Base-by-base conservation (phyloP, 2,329 filamentous ascomycete species). In the Fusarium ramigenum region DNA sequence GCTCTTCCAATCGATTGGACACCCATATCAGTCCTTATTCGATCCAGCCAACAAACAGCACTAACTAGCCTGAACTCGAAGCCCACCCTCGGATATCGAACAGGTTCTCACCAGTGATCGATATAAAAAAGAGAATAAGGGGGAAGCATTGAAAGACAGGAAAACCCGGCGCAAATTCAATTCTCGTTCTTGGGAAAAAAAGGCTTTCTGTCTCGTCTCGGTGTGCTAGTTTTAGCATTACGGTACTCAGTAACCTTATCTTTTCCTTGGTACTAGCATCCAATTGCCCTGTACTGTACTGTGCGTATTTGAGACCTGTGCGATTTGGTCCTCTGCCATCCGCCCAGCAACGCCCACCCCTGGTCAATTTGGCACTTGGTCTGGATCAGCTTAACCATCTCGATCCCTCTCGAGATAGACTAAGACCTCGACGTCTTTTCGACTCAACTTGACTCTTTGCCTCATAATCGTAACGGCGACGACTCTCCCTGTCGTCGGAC, bases 281-380 rank as follows among this genome's bases (percentile, higher is more conserved):
- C 25, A 30, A 47, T 59, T 47, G 56, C 37, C 37, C 42, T 57
- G 58, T 39, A 40, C 46, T 58, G 70, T 64, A 52, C 71, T 74
- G 71, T 74, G 72, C 72, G 57, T 72, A 69, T 72, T 69, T 74
- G 56, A 47, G 60, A 70, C 60, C 70, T 59, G 63, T 69, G 74
- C 67, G 39, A 62, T 74, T 75, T 63, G 61, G 50, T 54, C 19
- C 66, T 75, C 65, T 60, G 34, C 65, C 65, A 77, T 75, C 73
- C 63, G 74, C 75, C 76, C 72, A 77, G 76, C 76, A 78, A 78
- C 76, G 73, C 59, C 63, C 44, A 39, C 44, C 70, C 73, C 75
- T 61, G 67, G 69, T 74, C 69, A 70, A 61, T 70, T 72, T 77
- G 62, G 60, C 63, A 72, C 72, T 39, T 63, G 65, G 67, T 69